Percentiles rank a stretch among this genome's conserved stretches.
Evolutionary conservation across 2,329 filamentous ascomycete species (phyloP).

Genomic region (Alternaria panax): DNA sequence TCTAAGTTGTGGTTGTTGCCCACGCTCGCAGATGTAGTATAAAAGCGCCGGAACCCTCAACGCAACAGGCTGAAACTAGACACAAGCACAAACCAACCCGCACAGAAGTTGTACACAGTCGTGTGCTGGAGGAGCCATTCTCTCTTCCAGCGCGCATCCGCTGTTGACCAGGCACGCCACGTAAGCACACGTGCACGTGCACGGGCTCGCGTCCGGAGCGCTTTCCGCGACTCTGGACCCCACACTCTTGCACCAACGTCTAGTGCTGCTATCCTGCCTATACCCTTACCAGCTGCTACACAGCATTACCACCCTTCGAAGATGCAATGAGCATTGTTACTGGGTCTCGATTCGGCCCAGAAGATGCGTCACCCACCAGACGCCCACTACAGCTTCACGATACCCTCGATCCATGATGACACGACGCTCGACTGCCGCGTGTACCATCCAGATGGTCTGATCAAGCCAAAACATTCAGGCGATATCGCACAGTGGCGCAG

Average conservation of each 20-base stretch:
- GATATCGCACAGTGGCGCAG: conserved; percentile 41
- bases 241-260: conserved; percentile 1
- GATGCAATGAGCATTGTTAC: conserved; percentile 33
- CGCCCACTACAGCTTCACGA: conserved; percentile 67
- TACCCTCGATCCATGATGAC: conserved; percentile 85
- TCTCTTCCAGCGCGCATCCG: not conserved
- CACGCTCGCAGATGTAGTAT: not conserved
- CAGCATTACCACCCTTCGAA: not conserved
- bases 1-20: not conserved
- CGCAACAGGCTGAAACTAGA: no score
- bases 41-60: not conserved
- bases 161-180: no score
- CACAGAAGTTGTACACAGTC: no score
- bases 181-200: no score
- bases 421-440: conserved; percentile 79
- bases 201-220: not conserved
- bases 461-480: conserved; percentile 18
- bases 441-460: conserved; percentile 64
- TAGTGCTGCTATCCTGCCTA: not conserved
- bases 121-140: not conserved
- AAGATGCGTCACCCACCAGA: conserved; percentile 37
- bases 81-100: no score
- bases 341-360: conserved; percentile 36
- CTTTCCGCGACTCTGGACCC: conserved; percentile 3
- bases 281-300: not conserved